A percentile compares a stretch with the other conserved stretches of the same genome.
These are phyloP conservation scores for Nigrospora sphaerica DNA, from an alignment of 2,329 filamentous ascomycete species.

Conservation along the genomic window DNA sequence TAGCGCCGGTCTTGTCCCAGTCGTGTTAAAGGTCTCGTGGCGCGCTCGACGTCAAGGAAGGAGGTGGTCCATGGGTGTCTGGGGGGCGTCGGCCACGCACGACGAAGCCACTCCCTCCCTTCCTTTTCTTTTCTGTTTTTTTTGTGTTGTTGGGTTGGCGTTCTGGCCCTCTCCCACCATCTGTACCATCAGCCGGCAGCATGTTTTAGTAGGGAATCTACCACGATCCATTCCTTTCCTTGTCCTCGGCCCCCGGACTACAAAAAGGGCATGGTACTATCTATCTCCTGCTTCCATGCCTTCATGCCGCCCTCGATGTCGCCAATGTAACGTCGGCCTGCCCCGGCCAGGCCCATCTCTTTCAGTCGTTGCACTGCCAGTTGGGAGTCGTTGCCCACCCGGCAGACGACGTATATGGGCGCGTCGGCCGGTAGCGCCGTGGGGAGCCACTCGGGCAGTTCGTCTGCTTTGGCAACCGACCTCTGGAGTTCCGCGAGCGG, in stretches of 20 bases:
- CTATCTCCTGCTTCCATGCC: conserved; percentile 66
- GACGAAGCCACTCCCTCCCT: too few relatives aligned
- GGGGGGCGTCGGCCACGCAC: too few relatives aligned
- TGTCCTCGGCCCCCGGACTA: conserved; percentile 17
- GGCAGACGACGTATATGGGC: conserved; percentile 66
- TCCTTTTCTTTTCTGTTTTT: too few relatives aligned
- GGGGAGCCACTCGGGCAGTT: conserved; percentile 30
- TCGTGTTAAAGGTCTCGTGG: too few relatives aligned
- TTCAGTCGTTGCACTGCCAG: conserved; percentile 59
- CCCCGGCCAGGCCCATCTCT: conserved; percentile 46
- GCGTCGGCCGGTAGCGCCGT: conserved; percentile 28
- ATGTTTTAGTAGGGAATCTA: neutral
- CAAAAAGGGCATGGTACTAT: conserved; percentile 47
- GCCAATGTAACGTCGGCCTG: conserved; percentile 51
- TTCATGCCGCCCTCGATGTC: conserved; percentile 67
- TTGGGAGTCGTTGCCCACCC: conserved; percentile 74
- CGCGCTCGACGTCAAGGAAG: too few relatives aligned
- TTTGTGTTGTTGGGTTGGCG: conserved; percentile 1
- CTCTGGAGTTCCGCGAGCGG: conserved; percentile 52
- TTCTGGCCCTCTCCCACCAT: conserved; percentile 2
- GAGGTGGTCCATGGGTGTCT: too few relatives aligned
- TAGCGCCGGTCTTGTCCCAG: conserved; percentile 21
- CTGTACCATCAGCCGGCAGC: too few relatives aligned
- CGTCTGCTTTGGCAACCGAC: conserved; percentile 10
- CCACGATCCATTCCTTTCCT: neutral